Base-by-base conservation (phyloP, 495 filamentous ascomycete genomes). In the Parathielavia appendiculata region DNA sequence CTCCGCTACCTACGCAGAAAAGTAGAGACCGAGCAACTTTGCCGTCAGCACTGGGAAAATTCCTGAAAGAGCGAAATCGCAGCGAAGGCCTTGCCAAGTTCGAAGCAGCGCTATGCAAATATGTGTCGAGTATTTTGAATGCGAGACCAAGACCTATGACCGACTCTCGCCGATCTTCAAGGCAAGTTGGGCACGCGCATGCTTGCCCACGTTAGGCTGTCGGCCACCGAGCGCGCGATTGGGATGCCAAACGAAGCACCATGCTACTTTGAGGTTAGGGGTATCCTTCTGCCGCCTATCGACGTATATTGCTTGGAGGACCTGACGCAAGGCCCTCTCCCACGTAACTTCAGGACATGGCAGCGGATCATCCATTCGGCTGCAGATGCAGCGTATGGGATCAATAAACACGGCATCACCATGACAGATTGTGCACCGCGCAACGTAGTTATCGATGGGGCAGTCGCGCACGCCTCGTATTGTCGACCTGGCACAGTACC, bases 71-170 rank as follows among this genome's bases (percentile, higher is more conserved):
- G 35, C 43, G 44, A 44, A 19, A 48, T 19, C 44, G 20, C 34
- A 49, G 44, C 44, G 35, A 48, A 48, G 43, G 54, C 16, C 54
- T 56, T 56, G 54, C 54, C 54, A 56, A 56, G 44, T 56, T 40
- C 54, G 54, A 56, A 35, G 54, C 54, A 0, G 22, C 34, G 44
- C 54, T 56, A 1, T 56, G 54, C 43, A 49, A 39, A 34, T 48
- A 9, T 56, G 54, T 32, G 40, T 39, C 44, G 44, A 56, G 16
- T 16, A 56, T 34, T 56, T 56, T 49, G 54, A 56, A 40, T 56
- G 54, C 44, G 54, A 56, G 44, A 49, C 54, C 44, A 49, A 56
- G 44, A 44, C 54, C 44, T 56, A 56, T 32, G 0, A 56, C 34
- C 43, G 44, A 40, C 54, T 56, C 54, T 56, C 44, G 14, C 54